Percentiles rank a stretch among this genome's conserved stretches.
phyloP scores from a whole-genome alignment of 768 basidiomycete genomes.

The Boletus patriciae region DNA sequence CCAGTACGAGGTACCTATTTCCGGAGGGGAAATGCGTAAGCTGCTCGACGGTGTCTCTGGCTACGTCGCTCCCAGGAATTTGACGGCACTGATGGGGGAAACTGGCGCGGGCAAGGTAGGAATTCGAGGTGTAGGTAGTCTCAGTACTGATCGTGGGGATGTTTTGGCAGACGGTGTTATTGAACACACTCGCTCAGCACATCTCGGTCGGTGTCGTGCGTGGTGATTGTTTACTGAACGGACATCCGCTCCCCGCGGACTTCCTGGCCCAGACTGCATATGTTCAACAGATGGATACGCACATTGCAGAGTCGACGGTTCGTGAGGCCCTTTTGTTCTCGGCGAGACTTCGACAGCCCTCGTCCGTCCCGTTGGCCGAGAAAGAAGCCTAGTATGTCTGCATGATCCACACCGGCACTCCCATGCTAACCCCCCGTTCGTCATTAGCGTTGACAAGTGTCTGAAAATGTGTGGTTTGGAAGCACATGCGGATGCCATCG shows the following conservation, averaged over 20 bases:
- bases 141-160: neutral
- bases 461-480: constrained; percentile 67
- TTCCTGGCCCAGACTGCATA: constrained; percentile 59
- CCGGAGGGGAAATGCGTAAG: constrained; percentile 37
- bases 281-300: constrained; percentile 77
- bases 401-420: neutral
- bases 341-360: constrained; percentile 75
- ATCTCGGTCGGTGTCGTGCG: constrained; percentile 46
- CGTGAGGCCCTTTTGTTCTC: constrained; percentile 81
- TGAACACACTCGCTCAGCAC: constrained; percentile 57
- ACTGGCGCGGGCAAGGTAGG: constrained; percentile 34
- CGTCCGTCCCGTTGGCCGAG: constrained; percentile 59
- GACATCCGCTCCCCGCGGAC: constrained; percentile 50
- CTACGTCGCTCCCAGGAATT: constrained; percentile 50
- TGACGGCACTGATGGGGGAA: constrained; percentile 53
- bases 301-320: constrained; percentile 72
- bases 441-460: constrained; percentile 50
- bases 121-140: neutral
- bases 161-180: constrained; percentile 49
- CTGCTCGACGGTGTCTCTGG: constrained; percentile 50
- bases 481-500: constrained; percentile 58
- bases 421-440: neutral
- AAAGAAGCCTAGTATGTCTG: constrained; percentile 74
- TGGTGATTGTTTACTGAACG: constrained; percentile 57
- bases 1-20: constrained; percentile 58